phyloP scores from a whole-genome alignment of 352 stramenopile genomes.

The Phytophthora meadii region DNA sequence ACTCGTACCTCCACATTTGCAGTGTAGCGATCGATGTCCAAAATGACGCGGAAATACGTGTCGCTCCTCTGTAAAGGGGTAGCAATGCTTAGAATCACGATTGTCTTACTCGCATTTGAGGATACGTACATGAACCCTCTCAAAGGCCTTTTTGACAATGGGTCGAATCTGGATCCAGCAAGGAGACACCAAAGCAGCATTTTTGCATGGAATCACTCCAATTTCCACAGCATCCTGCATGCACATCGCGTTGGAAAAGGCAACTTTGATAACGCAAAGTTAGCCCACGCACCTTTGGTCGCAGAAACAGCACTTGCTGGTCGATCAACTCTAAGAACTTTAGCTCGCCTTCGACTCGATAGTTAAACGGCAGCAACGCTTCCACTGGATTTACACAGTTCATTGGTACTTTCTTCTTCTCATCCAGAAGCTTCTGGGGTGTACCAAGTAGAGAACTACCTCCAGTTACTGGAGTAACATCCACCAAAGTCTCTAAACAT shows the following conservation, averaged over 20 bases:
- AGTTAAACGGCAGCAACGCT: slow-evolving; percentile 68
- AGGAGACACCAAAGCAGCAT: slow-evolving; percentile 54
- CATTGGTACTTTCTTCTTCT: slow-evolving; percentile 42
- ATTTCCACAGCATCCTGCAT: slow-evolving; percentile 71
- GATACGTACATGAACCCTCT: slow-evolving; percentile 60
- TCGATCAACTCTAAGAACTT: slow-evolving; percentile 78
- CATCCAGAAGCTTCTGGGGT: slow-evolving; percentile 51
- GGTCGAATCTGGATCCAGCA: slow-evolving; percentile 76
- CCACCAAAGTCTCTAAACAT: slow-evolving; percentile 64
- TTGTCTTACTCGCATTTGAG: not conserved
- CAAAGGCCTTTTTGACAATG: slow-evolving; percentile 63
- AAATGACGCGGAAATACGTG: slow-evolving; percentile 55
- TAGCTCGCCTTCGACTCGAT: slow-evolving; percentile 57
- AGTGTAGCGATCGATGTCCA: slow-evolving; percentile 70
- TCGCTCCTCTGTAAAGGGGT: slow-evolving; percentile 55
- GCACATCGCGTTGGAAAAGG: not conserved
- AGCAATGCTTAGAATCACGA: slow-evolving; percentile 8
- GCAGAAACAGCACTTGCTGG: slow-evolving; percentile 53
- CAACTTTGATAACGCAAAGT: not conserved
- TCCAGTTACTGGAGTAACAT: slow-evolving; percentile 33
- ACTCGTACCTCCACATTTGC: slow-evolving; percentile 54
- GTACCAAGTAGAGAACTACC: slow-evolving; percentile 42
- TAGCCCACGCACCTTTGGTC: slow-evolving; percentile 58
- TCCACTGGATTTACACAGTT: slow-evolving; percentile 66
- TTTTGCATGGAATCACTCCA: slow-evolving; percentile 66